Percentiles rank a stretch among this genome's conserved stretches.
Evolutionary conservation across 352 stramenopile species (phyloP).

Genomic region (Pythium periplocum): DNA sequence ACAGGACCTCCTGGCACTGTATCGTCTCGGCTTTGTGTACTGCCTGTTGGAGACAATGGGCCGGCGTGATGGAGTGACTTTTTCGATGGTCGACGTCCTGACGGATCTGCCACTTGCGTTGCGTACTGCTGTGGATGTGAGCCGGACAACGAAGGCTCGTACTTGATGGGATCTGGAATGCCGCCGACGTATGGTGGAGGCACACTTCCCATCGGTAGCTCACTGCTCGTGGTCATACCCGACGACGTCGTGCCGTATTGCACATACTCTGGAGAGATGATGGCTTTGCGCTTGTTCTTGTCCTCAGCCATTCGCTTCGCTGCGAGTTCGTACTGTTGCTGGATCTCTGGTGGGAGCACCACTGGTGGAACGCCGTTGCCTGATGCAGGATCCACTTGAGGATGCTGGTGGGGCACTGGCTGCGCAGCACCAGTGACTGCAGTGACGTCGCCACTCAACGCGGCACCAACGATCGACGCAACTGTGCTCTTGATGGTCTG

Average conservation of each 20-base stretch:
- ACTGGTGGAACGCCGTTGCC: constrained; percentile 5
- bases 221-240: neutral
- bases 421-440: neutral
- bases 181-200: neutral
- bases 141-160: neutral
- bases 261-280: constrained; percentile 80
- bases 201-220: neutral
- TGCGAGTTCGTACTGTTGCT: constrained; percentile 40
- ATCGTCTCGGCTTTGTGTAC: neutral
- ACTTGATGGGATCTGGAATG: constrained; percentile 20
- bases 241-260: constrained; percentile 42
- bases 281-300: constrained; percentile 78
- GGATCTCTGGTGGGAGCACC: constrained; percentile 4
- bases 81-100: constrained; percentile 60
- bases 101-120: constrained; percentile 48
- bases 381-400: neutral
- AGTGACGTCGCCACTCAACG: constrained; percentile 12
- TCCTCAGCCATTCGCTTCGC: constrained; percentile 48
- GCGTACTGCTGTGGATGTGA: constrained; percentile 30
- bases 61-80: constrained; percentile 51
- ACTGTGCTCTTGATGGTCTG: constrained; percentile 49
- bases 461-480: constrained; percentile 31
- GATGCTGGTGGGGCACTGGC: neutral
- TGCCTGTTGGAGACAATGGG: neutral
- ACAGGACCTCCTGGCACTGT: constrained; percentile 8